Evolutionary conservation across 192 early-diverging fungal species (phyloP).

Genomic region (Chytriomyces sp.): DNA sequence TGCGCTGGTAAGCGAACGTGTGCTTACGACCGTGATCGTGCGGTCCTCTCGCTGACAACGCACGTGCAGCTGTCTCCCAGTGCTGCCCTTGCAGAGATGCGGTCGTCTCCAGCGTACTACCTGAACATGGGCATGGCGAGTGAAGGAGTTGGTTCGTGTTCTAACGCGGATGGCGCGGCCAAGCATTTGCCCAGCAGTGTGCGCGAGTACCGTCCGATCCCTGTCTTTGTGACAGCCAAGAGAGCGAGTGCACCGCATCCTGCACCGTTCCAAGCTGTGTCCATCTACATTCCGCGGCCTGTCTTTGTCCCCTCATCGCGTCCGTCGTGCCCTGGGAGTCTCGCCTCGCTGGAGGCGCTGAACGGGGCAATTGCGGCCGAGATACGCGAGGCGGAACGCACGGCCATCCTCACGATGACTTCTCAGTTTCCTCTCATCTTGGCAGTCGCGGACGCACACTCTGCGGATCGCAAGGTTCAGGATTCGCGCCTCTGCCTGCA

Average conservation of each 20-base stretch:
- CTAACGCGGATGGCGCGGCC: background rate
- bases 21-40: background rate
- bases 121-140: background rate
- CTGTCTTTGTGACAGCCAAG: background rate
- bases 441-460: background rate
- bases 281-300: background rate
- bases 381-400: background rate
- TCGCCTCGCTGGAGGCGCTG: background rate
- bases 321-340: background rate
- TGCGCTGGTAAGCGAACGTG: background rate
- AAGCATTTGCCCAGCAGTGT: background rate
- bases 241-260: background rate
- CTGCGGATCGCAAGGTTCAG: slow-evolving; percentile 12
- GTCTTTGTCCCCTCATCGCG: background rate
- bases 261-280: background rate
- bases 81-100: background rate
- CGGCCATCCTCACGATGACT: background rate
- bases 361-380: background rate
- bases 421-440: background rate
- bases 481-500: background rate
- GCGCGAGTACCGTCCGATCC: background rate
- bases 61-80: background rate
- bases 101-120: background rate
- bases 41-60: background rate
- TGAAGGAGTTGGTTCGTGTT: background rate